Evolutionary conservation across 257 asterid species (phyloP).

Genomic region (Capsicum chinense): DNA sequence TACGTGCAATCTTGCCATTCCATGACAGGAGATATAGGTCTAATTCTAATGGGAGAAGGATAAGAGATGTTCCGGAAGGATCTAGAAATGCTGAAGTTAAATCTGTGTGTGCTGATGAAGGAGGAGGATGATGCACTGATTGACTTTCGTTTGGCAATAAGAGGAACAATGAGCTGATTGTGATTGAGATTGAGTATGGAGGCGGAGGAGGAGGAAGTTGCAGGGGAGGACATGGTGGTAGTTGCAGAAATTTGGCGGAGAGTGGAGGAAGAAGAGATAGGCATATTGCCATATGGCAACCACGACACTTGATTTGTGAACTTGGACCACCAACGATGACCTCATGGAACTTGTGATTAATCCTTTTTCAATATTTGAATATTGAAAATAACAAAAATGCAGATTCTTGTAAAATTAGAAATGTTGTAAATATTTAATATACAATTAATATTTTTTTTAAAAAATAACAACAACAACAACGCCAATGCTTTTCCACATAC

Average conservation of each 20-base stretch:
- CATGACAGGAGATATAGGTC: conserved; percentile 61
- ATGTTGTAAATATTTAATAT: too few species aligned
- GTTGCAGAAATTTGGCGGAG: conserved; percentile 25
- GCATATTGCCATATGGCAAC: neutral
- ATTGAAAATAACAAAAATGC: too few species aligned
- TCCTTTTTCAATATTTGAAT: too few species aligned
- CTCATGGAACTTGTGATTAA: too few species aligned
- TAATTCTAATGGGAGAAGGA: conserved; percentile 25
- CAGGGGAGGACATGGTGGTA: neutral
- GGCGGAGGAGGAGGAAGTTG: conserved; percentile 14
- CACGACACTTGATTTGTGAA: neutral
- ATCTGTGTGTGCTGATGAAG: conserved; percentile 35
- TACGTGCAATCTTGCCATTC: conserved; percentile 97
- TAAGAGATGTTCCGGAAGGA: conserved; percentile 34
- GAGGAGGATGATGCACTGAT: conserved; percentile 36
- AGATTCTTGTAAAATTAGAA: too few species aligned
- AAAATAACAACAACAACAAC: too few species aligned
- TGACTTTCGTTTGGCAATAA: conserved; percentile 26
- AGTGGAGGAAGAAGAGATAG: conserved; percentile 6
- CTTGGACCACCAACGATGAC: neutral
- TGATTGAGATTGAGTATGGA: neutral
- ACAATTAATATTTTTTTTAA: too few species aligned
- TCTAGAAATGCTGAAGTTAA: conserved; percentile 35
- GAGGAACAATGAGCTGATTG: conserved; percentile 3
- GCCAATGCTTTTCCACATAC: too few species aligned